Evolutionary conservation across 2,329 filamentous ascomycete genomes (phyloP), one percentile per base, ranked within the genome.

Genomic region (Aspergillus pseudoviridinutans): DNA sequence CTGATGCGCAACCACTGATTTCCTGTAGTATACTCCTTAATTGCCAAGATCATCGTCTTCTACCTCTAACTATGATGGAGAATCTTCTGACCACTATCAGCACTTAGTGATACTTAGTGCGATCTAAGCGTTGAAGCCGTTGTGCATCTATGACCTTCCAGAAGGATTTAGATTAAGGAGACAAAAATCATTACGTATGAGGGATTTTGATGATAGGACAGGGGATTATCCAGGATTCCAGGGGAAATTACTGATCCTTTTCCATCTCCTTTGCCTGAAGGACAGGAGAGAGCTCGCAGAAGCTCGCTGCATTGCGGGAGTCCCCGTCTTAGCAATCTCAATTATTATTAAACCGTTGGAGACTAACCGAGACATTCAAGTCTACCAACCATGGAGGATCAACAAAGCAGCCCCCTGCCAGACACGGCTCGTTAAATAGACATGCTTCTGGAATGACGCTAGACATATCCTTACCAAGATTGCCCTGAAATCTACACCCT

Each of bases 91-190:
- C 53, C 50, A 49, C 57, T 50, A 54, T 53, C 29, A 17, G 4
- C 24, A 25, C 44, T 38, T 50, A 28, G 51, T 28, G 44, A 55
- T 29, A 38, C 50, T 12, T 47, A 27, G 44, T 47, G 5, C 5
- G 22, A 41, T 27, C 55, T 60, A 60, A 57, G 51, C 51, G 51
- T 53, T 47, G 41, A 58, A 50, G 38, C 62, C 59, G 60, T 58
- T 51, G 46, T 27, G 22, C 61, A 63, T 60, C 57, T 50, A 42
- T 49, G 51, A 51, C 24, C 32, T 65, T 66, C 64, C 56, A 65
- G 64, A 67, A 66, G 64, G 58, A 65, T 60, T 56, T 53, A 60
- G 58, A 56, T 53, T 60, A 58, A 56, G 52, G 60, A 53, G 54
- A 27, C 53, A 42, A 29, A 56, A 49, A 42, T 38, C 29, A 27